Conservation (phyloP, 108 stramenopile species). For the Stephanodiscus minutulus region DNA sequence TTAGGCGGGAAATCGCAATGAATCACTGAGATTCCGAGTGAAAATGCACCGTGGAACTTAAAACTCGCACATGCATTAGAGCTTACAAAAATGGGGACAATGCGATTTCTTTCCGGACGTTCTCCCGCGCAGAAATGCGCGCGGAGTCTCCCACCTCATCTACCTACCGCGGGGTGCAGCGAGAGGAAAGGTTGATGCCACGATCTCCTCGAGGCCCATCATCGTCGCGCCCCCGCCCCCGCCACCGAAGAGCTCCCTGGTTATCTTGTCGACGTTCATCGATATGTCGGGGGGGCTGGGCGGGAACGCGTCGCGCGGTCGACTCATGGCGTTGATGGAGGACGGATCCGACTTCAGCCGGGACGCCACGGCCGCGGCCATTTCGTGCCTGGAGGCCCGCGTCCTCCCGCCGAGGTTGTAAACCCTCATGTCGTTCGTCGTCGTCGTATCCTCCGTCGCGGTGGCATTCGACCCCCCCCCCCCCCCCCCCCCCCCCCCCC, state of each 20-base stretch:
- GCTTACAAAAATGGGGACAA: too few species aligned
- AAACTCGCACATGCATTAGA: too few species aligned
- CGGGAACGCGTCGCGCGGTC: slow-evolving; percentile 23
- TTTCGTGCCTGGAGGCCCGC: slow-evolving; percentile 61
- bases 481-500: too few species aligned
- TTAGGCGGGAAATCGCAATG: too few species aligned
- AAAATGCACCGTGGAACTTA: too few species aligned
- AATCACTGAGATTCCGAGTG: too few species aligned
- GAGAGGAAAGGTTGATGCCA: slow-evolving; percentile 16
- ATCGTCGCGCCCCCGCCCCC: slow-evolving; percentile 22
- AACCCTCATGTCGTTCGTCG: slow-evolving; percentile 10
- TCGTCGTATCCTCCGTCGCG: neutral
- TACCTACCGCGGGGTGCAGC: too few species aligned
- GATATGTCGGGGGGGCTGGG: slow-evolving; percentile 75
- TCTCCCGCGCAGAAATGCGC: too few species aligned
- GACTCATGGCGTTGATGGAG: slow-evolving; percentile 38
- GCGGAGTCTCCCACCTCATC: too few species aligned
- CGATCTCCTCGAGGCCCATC: slow-evolving; percentile 39
- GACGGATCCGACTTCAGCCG: slow-evolving; percentile 52
- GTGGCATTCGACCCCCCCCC: neutral
- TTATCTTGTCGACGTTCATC: slow-evolving; percentile 60
- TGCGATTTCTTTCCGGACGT: too few species aligned
- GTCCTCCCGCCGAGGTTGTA: slow-evolving; percentile 80
- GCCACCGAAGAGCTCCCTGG: slow-evolving; percentile 14
- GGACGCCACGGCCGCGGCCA: slow-evolving; percentile 66